Evolutionary conservation across 768 basidiomycete species (phyloP), one percentile per base, ranked within the genome.

Genomic region (Termitomyces sp.): DNA sequence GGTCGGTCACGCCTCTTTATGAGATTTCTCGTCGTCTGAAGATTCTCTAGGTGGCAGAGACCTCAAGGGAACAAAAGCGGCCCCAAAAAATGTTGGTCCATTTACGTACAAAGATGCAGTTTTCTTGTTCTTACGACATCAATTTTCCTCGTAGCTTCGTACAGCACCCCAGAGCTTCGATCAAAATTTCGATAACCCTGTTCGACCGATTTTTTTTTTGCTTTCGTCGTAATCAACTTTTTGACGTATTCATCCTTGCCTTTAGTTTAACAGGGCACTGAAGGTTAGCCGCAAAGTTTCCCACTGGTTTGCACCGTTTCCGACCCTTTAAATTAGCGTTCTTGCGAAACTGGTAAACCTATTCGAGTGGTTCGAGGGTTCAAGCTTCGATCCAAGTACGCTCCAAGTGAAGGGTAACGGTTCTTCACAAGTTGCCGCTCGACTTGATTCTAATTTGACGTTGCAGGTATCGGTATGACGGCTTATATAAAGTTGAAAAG

Each of bases 301-400:
- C 2, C 18, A 24, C n/a, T n/a, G n/a, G 6, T 32, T 44, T 13
- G 28, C 18, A 33, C 18, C 28, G 33, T 12, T 32, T 32, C 42
- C 33, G n/a, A 55, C 18, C 2, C 18, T 16, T 0, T 39, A 8
- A 32, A 33, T 28, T 51, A 94, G 92, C 77, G 73, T 60, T 95
- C 93, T 1, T 83, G 79, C n/a, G 85, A 95, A 68, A 92, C 89
- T 0, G 83, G 81, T 62, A 90, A 90, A 64, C 94, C 94, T 16
- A 81, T 97, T 35, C 83, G 95, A 18, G 94, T 97, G 2, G 88
- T 96, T 58, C 84, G 95, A 28, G 95, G 94, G 1, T 96, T 74
- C 81, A 94, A 94, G 71, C 73, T 87, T 33, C 72, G 74, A 33
- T 91, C 91, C 0, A 77, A 77, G 22, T 96, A 87, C 65, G 93